Base-by-base conservation (phyloP, 1,284 basidiomycete genomes). In the Boletus sp. region DNA sequence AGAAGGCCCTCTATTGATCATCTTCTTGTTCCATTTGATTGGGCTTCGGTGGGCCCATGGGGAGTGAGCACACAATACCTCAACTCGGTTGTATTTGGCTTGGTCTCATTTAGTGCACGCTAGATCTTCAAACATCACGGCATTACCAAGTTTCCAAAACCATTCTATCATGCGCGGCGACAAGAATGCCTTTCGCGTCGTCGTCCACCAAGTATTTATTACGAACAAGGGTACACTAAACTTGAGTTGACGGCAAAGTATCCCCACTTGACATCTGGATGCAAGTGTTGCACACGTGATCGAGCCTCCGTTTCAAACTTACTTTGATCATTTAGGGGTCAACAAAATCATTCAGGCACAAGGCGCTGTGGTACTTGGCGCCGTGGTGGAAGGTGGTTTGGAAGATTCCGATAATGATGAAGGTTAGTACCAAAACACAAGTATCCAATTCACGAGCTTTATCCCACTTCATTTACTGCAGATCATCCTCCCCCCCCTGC, bases 331-430 rank as follows among this genome's bases (percentile, higher is more conserved):
- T 34, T 16, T 32, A 77, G 75, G 67, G 22, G 65, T 78, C 44
- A 74, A 69, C 47, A 70, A 61, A 37, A 66, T 77, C 17, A 60
- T 71, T 12, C 75, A 77, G 42, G 55, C 51, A 8, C 59, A 60
- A n/a, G 57, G 51, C 4, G 64, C 46, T 34, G 63, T 70, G 3
- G 62, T 67, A 30, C 63, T 76, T n/a, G 61, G 67, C 33, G 70
- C 71, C 32, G 62, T 65, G 4, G 66, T 65, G 34, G 54, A 60
- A 25, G 72, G 67, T 26, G 74, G 75, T 10, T 14, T 60, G 10
- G 64, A 68, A 39, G 67, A 70, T 37, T 54, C 56, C 9, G 72
- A 70, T 57, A 53, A 57, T 2, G 65, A 60, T 3, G 55, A 59
- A n/a, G 58, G 64, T 64, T 30, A 42, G 59, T 50, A 29, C 30